Evolutionary conservation across 2,329 filamentous ascomycete genomes (phyloP).

Genomic region (Exophiala lecanii-corni): DNA sequence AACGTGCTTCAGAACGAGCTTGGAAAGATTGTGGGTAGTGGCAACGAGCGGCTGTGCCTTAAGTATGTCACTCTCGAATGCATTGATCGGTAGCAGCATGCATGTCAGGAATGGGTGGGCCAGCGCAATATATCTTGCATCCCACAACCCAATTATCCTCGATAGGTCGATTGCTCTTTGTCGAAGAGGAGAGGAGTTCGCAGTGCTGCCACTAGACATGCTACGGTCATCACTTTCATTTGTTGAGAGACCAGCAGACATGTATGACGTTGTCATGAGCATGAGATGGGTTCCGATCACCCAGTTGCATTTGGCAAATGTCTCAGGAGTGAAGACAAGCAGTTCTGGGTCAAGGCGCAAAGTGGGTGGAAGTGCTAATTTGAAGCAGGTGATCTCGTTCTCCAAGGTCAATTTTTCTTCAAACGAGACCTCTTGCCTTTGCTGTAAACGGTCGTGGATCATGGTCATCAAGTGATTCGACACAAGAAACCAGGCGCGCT

Average conservation of each 20-base stretch:
- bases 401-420: slow-evolving; percentile 20
- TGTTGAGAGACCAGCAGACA: slow-evolving; percentile 13
- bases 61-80: slow-evolving; percentile 13
- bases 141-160: slow-evolving; percentile 20
- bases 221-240: slow-evolving; percentile 15
- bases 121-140: slow-evolving; percentile 16
- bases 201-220: slow-evolving; percentile 8
- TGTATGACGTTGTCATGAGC: slow-evolving; percentile 18
- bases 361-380: slow-evolving; percentile 15
- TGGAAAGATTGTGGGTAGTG: slow-evolving; percentile 16
- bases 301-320: slow-evolving; percentile 18
- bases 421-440: slow-evolving; percentile 13
- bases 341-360: slow-evolving; percentile 15
- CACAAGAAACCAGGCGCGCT: slow-evolving; percentile 20
- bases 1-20: slow-evolving; percentile 15
- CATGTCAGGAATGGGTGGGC: slow-evolving; percentile 20
- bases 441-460: slow-evolving; percentile 16
- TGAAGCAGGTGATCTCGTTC: slow-evolving; percentile 20
- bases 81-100: slow-evolving; percentile 17
- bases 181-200: slow-evolving; percentile 8
- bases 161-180: slow-evolving; percentile 19
- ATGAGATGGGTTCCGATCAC: slow-evolving; percentile 22
- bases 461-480: slow-evolving; percentile 18
- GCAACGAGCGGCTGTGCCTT: slow-evolving; percentile 14
- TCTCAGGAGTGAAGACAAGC: slow-evolving; percentile 10